Conservation (phyloP, 1,284 basidiomycete genomes). For the Naganishia sp. region DNA sequence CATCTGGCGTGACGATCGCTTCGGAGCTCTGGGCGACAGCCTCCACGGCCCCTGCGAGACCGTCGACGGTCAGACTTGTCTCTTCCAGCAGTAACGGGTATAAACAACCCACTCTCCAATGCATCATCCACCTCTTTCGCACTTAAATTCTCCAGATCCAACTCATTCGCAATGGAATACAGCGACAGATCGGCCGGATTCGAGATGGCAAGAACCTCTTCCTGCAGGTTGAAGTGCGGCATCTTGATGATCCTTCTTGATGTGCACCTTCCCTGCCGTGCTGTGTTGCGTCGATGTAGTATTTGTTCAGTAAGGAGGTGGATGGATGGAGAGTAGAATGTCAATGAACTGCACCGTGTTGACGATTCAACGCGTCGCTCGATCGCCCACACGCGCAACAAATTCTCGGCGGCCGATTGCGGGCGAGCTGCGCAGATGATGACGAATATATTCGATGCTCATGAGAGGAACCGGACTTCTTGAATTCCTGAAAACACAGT, state of each 20-base stretch:
- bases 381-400: background rate
- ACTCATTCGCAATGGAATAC: conserved; percentile 67
- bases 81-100: too few species aligned
- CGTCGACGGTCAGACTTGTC: background rate
- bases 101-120: conserved; percentile 66
- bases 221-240: conserved; percentile 69
- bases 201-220: conserved; percentile 65
- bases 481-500: too few species aligned
- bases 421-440: background rate
- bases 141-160: conserved; percentile 61
- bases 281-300: background rate
- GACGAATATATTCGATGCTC: background rate
- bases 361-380: conserved; percentile 6
- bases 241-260: conserved; percentile 33
- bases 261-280: background rate
- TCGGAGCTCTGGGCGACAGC: conserved; percentile 71
- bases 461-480: too few species aligned
- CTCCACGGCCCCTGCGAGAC: conserved; percentile 64
- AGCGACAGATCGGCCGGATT: conserved; percentile 56
- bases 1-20: conserved; percentile 61
- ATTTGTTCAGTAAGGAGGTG: background rate
- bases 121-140: conserved; percentile 54
- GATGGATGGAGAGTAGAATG: background rate
- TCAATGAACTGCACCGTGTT: conserved; percentile 10
- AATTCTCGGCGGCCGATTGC: background rate